These are phyloP conservation scores for Starmerella khaoyaiensis DNA, from an alignment of 805 yeast genomes.

Conservation along the genomic window DNA sequence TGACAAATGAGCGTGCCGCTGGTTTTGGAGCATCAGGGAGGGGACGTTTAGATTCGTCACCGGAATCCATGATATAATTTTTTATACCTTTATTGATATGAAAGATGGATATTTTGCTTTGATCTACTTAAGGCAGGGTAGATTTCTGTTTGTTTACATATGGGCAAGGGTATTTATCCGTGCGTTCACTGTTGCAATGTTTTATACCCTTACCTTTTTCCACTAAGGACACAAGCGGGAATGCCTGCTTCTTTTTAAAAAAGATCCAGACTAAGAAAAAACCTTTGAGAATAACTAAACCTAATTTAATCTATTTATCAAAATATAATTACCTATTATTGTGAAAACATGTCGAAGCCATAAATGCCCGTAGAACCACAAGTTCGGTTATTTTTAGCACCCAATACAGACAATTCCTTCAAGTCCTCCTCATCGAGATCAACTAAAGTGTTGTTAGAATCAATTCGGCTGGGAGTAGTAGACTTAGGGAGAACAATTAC, in stretches of 20 bases:
- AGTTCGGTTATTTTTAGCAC: slow-evolving; percentile 18
- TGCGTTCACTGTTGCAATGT: no score
- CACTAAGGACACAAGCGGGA: no score
- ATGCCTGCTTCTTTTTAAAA: slow-evolving; percentile 2
- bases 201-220: no score
- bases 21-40: slow-evolving; percentile 15
- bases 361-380: slow-evolving; percentile 7
- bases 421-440: slow-evolving; percentile 35
- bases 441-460: slow-evolving; percentile 30
- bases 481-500: slow-evolving; percentile 59
- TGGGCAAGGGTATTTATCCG: no score
- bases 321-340: no score
- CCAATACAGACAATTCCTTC: slow-evolving; percentile 24
- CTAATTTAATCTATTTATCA: slow-evolving; percentile 2
- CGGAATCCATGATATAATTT: slow-evolving; percentile 3
- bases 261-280: no score
- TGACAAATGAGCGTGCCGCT: slow-evolving; percentile 14
- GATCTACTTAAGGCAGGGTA: no score
- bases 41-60: slow-evolving; percentile 7
- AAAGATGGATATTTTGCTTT: no score
- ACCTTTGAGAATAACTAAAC: no score
- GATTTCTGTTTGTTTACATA: no score
- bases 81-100: no score
- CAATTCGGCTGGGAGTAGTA: slow-evolving; percentile 49
- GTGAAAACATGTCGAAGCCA: slow-evolving; percentile 17